Evolutionary conservation across 495 filamentous ascomycete species (phyloP).

Genomic region (Neurospora sp.): DNA sequence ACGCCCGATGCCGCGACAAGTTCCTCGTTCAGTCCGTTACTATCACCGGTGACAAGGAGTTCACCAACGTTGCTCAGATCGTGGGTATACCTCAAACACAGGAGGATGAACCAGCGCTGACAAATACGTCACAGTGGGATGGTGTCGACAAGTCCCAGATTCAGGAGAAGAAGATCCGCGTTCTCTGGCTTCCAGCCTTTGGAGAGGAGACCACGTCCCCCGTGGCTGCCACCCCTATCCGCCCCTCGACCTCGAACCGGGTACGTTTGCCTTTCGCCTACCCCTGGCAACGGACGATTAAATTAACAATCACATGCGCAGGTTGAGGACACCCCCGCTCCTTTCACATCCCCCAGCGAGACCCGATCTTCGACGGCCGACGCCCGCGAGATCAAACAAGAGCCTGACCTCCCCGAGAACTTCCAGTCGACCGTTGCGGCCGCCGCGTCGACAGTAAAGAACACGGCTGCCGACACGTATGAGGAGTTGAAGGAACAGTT

Average conservation of each 20-base stretch:
- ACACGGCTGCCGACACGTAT: slow-evolving; percentile 27
- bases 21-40: slow-evolving; percentile 93
- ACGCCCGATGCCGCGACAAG: slow-evolving; percentile 91
- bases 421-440: slow-evolving; percentile 23
- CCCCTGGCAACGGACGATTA: too few relatives aligned
- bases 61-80: slow-evolving; percentile 64
- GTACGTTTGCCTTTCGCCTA: slow-evolving; percentile 9
- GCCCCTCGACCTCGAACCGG: slow-evolving; percentile 18
- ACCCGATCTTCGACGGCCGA: slow-evolving; percentile 20
- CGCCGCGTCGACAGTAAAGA: slow-evolving; percentile 22
- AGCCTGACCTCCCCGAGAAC: slow-evolving; percentile 22
- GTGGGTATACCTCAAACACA: slow-evolving; percentile 39
- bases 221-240: slow-evolving; percentile 15
- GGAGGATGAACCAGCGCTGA: slow-evolving; percentile 15
- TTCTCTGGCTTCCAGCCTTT: slow-evolving; percentile 55
- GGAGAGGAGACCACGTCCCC: slow-evolving; percentile 10
- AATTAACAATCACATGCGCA: slow-evolving; percentile 1
- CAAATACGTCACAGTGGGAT: slow-evolving; percentile 49
- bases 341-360: slow-evolving; percentile 2
- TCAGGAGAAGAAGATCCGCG: slow-evolving; percentile 94
- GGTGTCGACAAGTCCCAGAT: slow-evolving; percentile 64
- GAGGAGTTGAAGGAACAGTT: slow-evolving; percentile 65
- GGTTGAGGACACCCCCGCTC: slow-evolving; percentile 22
- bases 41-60: slow-evolving; percentile 76
- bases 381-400: slow-evolving; percentile 31